Base-by-base conservation (phyloP, 257 asterid genomes). In the Solanum peruvianum region DNA sequence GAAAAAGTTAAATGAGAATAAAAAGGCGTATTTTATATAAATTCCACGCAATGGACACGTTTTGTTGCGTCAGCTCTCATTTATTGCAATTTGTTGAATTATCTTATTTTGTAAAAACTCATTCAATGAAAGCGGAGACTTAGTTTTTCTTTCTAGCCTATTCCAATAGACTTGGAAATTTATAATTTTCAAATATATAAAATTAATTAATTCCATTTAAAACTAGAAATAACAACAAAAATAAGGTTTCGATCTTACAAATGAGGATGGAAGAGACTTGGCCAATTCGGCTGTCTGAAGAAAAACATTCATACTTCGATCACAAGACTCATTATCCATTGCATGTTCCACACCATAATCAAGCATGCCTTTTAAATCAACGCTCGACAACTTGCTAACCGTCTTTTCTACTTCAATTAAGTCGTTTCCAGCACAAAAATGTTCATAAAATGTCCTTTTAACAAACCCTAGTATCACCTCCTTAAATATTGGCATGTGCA, bases 281-380 rank as follows among this genome's bases (percentile, higher is more conserved):
- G 95, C 85, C 2, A 84, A 91, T 58, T 92, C 91, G 85, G 90
- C 91, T 4, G 98, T 93, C 33, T 86, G 89, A 25, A 94, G 58
- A 69, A 97, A 91, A 70, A 90, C 92, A 0, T 52, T 82, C 90
- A 89, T 23, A 84, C 93, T 96, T 25, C 71, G 86, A 72, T 96
- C 98, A 73, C 99, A 94, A 1, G 95, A 91, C 7, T 87, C 86
- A 47, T 90, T 91, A 18, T 95, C 98, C 4, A 29, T 58, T 1
- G 97, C 96, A 88, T 93, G 96, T 83, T 97, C 99, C 87, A 91
- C 87, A 2, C 98, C 99, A 71, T 96, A 97, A 91, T 97, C 98
- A 85, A 97, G 86, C 98, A 97, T 97, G 60, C 95, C 92, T 75
- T 89, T 88, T 5, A 95, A 85, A 11, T 98, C 98, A 2, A 88